A percentile compares a stretch with the other conserved stretches of the same genome.
Conservation (phyloP, 2,329 filamentous ascomycete genomes). For the Botrytis elliptica region DNA sequence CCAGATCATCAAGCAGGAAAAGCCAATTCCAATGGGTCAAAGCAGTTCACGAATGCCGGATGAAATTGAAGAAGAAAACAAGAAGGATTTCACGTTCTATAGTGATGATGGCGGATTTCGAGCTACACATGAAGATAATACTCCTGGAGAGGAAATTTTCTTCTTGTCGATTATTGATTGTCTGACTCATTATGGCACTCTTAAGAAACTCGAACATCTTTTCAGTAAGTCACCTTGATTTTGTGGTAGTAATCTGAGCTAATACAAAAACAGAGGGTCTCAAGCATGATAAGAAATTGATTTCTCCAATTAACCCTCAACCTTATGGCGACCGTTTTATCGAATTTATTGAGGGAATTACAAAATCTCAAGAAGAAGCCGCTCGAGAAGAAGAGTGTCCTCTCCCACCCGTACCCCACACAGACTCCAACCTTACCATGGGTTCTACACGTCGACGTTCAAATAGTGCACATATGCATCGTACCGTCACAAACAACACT, state of each 20-base stretch:
- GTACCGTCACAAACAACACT: constrained; percentile 29
- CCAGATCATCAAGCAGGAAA: constrained; percentile 88
- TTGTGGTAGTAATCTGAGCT: constrained; percentile 21
- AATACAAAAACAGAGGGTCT: constrained; percentile 61
- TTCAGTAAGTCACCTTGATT: constrained; percentile 56
- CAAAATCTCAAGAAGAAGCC: constrained; percentile 85
- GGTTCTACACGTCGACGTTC: constrained; percentile 32
- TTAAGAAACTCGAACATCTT: constrained; percentile 95
- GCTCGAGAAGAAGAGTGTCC: constrained; percentile 54
- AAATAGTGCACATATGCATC: constrained; percentile 29
- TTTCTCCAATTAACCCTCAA: constrained; percentile 87
- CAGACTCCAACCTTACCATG: constrained; percentile 32
- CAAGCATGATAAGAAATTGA: constrained; percentile 77
- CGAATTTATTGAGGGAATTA: constrained; percentile 86
- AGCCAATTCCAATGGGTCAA: constrained; percentile 88
- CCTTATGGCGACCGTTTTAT: constrained; percentile 93
- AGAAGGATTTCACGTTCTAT: constrained; percentile 78
- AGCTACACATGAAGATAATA: constrained; percentile 87
- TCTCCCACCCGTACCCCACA: constrained; percentile 28
- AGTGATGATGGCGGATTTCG: constrained; percentile 89
- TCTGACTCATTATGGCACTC: constrained; percentile 88
- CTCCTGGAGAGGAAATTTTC: constrained; percentile 86
- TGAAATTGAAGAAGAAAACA: constrained; percentile 73
- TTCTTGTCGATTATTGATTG: constrained; percentile 99
- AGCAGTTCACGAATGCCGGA: constrained; percentile 85